Conservation (phyloP, 768 basidiomycete genomes). For the Pluteus cervinus region DNA sequence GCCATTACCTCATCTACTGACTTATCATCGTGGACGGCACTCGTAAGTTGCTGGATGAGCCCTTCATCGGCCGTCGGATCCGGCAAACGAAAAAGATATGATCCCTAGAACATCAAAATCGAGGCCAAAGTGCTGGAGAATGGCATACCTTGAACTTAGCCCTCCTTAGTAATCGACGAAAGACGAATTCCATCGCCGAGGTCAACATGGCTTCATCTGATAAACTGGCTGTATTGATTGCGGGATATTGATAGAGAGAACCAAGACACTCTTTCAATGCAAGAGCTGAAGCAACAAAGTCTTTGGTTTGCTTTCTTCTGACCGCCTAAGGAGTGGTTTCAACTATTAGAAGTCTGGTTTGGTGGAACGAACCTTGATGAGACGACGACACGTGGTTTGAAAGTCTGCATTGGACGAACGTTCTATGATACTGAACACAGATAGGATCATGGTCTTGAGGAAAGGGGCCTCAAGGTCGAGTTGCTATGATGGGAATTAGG, state of each 20-base stretch:
- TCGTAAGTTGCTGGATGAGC: constrained; percentile 2
- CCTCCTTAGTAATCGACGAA: not conserved
- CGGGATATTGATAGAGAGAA: too few species aligned
- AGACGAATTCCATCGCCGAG: not conserved
- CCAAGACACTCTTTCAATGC: too few species aligned
- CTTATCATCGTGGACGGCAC: too few species aligned
- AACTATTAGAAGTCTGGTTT: too few species aligned
- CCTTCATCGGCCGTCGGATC: constrained; percentile 8
- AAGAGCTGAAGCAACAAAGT: too few species aligned
- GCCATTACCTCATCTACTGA: too few species aligned
- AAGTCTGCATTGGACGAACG: constrained; percentile 49
- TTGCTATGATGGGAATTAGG: constrained; percentile 33
- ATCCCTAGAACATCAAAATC: too few species aligned
- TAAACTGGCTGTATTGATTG: too few species aligned
- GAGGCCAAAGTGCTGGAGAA: too few species aligned
- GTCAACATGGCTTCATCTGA: too few species aligned
- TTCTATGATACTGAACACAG: constrained; percentile 43
- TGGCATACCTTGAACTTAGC: constrained; percentile 2
- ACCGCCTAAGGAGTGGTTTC: too few species aligned
- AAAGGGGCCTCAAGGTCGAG: constrained; percentile 46
- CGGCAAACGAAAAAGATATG: not conserved
- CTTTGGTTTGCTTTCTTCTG: too few species aligned
- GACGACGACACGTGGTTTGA: constrained; percentile 31
- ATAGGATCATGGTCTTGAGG: constrained; percentile 42
- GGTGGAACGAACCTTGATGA: constrained; percentile 41